phyloP scores from a whole-genome alignment of 192 early-diverging fungal genomes.

The Coemansia sp. region DNA sequence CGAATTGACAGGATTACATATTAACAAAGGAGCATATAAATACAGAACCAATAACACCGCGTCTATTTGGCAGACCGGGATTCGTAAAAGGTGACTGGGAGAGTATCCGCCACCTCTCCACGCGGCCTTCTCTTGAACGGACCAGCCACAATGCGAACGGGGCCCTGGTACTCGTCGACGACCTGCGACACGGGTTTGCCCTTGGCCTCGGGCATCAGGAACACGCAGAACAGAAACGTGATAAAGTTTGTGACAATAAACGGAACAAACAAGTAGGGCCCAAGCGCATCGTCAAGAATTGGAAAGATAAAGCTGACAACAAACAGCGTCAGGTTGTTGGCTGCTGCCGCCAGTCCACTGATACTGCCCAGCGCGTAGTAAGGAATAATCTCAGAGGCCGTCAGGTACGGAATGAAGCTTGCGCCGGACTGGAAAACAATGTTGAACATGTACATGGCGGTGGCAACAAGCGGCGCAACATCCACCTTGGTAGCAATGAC shows the following conservation, averaged over 20 bases:
- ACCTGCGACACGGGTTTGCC: conserved; percentile 54
- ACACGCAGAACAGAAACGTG: conserved; percentile 43
- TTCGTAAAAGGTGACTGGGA: not conserved
- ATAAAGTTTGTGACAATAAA: conserved; percentile 58
- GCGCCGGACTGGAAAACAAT: conserved; percentile 82
- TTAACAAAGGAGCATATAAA: not conserved
- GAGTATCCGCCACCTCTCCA: not conserved
- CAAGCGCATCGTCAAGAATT: conserved; percentile 52
- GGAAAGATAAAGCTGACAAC: conserved; percentile 65
- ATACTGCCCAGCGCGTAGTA: conserved; percentile 66
- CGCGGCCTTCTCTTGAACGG: conserved; percentile 6
- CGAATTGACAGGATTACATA: too few species aligned
- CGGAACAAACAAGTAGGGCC: conserved; percentile 65
- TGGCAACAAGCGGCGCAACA: conserved; percentile 57
- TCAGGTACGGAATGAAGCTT: conserved; percentile 84
- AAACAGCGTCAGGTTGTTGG: conserved; percentile 70
- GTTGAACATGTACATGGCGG: conserved; percentile 65
- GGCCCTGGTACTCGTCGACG: conserved; percentile 46
- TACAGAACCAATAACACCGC: not conserved
- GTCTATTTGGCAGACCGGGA: not conserved
- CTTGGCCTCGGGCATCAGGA: conserved; percentile 70
- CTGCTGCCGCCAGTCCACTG: conserved; percentile 61
- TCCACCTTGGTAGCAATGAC: conserved; percentile 64
- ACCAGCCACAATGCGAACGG: conserved; percentile 23
- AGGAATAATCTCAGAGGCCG: conserved; percentile 72